These are phyloP conservation scores for Plasmodium cynomolgi DNA, from an alignment of 169 alveolate species.

Conservation along the genomic window DNA sequence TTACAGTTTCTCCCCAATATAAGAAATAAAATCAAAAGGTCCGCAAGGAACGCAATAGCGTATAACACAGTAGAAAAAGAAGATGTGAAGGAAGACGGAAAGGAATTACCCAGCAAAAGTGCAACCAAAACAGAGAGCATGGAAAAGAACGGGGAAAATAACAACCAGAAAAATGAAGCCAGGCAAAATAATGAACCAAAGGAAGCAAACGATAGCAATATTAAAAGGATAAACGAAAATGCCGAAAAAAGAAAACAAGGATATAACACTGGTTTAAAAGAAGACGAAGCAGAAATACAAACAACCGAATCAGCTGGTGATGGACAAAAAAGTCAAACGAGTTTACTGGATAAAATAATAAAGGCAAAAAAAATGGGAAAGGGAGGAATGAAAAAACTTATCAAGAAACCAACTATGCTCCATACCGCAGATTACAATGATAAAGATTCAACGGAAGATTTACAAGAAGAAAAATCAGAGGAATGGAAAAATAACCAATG, in stretches of 20 bases:
- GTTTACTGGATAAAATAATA: not conserved
- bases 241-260: not conserved
- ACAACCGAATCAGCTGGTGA: not conserved
- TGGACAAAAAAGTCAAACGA: not conserved
- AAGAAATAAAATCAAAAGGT: not conserved
- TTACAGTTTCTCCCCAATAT: not conserved
- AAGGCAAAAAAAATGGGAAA: not conserved
- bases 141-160: not conserved
- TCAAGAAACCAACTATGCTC: not conserved
- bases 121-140: not conserved
- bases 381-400: not conserved
- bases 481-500: constrained; percentile 34
- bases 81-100: not conserved
- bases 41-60: not conserved
- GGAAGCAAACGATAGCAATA: not conserved
- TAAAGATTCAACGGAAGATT: not conserved
- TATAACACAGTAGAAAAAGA: not conserved
- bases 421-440: not conserved
- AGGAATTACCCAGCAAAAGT: not conserved
- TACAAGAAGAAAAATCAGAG: not conserved
- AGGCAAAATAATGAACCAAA: not conserved
- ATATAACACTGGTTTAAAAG: not conserved
- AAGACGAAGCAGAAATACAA: not conserved
- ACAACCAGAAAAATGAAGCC: not conserved
- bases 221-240: not conserved